Base-by-base conservation (phyloP, 2,329 filamentous ascomycete species). In the Aspergillus sp. region DNA sequence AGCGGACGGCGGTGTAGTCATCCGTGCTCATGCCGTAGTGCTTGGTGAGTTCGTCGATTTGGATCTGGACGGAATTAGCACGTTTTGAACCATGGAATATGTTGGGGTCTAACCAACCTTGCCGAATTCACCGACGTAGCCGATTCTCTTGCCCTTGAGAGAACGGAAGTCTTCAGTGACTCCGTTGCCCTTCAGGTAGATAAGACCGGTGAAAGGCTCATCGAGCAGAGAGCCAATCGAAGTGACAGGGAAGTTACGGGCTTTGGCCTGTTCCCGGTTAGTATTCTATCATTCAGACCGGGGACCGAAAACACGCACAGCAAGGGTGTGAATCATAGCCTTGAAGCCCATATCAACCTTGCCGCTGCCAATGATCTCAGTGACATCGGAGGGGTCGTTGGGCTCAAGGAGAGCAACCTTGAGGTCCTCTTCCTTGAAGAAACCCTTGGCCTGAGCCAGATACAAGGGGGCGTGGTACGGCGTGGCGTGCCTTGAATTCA, bases 311-410 rank as follows among this genome's bases (percentile, higher is more conserved):
- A 6, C 8, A 65, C 73, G 52, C 68, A 83, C 81, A 47, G 84
- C 85, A 49, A 89, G 77, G 6, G 85, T 88, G 61, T 89, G 85
- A 56, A 89, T 89, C 85, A 89, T 88, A 54, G 85, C 85, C 68
- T 88, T 89, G 77, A 86, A 88, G 40, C 85, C 85, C 60, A 88
- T 78, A 61, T 88, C 84, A 43, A 87, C 81, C 62, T 87, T 88
- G 51, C 81, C 82, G 46, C 77, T 82, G 49, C 85, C 85, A 54
- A 89, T 86, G 65, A 89, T 87, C 65, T 88, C 85, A 52, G 85
- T 89, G 52, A 89, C 85, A 73, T 89, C 85, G 58, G 83, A 87
- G 1, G 85, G 85, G 61, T 89, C 85, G 55, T 88, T 85, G 52
- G 85, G 85, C 68, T 89, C 85, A 10, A 89, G 75, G 19, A 89